Percentiles rank a stretch among this genome's conserved stretches.
These are phyloP conservation scores for Craterostigma plantagineum DNA, from an alignment of 257 asterid species.

Conservation along the genomic window DNA sequence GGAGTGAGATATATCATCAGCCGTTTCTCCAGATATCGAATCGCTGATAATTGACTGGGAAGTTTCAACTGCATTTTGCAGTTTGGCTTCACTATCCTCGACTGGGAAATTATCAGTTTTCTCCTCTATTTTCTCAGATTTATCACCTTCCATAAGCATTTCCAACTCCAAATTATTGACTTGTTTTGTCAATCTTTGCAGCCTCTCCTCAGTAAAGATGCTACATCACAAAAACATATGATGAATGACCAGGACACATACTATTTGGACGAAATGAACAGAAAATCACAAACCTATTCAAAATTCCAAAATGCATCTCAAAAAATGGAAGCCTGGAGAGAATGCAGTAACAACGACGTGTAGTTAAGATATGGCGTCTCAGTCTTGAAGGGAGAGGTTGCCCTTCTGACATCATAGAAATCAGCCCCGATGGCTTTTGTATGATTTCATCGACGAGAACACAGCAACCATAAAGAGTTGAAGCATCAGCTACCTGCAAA, in stretches of 20 bases:
- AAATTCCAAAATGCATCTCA: slow-evolving; percentile 85
- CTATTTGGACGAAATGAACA: slow-evolving; percentile 4
- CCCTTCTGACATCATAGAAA: slow-evolving; percentile 63
- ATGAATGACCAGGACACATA: slow-evolving; percentile 1
- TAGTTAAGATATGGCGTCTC: slow-evolving; percentile 69
- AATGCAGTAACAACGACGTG: slow-evolving; percentile 93
- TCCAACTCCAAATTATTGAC: slow-evolving; percentile 37
- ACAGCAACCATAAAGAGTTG: slow-evolving; percentile 96
- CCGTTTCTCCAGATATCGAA: slow-evolving; percentile 20
- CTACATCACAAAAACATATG: slow-evolving; percentile 23
- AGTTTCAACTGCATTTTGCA: slow-evolving; percentile 29
- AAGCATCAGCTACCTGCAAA: slow-evolving; percentile 80
- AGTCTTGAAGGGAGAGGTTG: slow-evolving; percentile 31
- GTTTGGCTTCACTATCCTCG: slow-evolving; percentile 23
- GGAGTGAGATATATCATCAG: slow-evolving; percentile 20
- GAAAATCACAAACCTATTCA: slow-evolving; percentile 47
- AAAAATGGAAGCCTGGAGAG: slow-evolving; percentile 93
- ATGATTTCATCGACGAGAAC: slow-evolving; percentile 88
- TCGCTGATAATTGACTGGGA: slow-evolving; percentile 23
- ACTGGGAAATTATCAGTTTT: slow-evolving; percentile 17
- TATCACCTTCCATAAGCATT: slow-evolving; percentile 26
- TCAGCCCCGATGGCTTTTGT: slow-evolving; percentile 81
- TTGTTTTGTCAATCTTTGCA: slow-evolving; percentile 69
- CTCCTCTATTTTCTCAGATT: slow-evolving; percentile 30
- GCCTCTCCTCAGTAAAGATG: slow-evolving; percentile 84